These are phyloP conservation scores for Stipa capillata DNA, from an alignment of 176 grass and related monocot species.

Conservation along the genomic window DNA sequence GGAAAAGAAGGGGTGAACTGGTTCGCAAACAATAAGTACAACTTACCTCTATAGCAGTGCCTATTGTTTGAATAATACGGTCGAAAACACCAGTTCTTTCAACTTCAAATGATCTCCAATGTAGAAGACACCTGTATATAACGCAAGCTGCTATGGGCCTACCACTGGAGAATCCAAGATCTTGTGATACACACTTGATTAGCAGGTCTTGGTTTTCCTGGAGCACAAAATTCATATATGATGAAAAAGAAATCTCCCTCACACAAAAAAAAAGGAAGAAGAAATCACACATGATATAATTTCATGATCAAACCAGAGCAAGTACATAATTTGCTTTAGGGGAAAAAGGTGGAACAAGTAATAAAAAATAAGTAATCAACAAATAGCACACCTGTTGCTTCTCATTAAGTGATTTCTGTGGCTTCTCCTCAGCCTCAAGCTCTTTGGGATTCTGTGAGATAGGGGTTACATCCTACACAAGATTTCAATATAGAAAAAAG, in stretches of 20 bases:
- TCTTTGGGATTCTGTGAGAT: conserved; percentile 57
- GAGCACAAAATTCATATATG: conserved; percentile 26
- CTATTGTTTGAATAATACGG: conserved; percentile 89
- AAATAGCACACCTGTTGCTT: conserved; percentile 78
- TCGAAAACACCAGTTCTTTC: conserved; percentile 95
- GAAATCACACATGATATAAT: conserved; percentile 10
- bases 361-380: conserved; percentile 17
- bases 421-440: conserved; percentile 83
- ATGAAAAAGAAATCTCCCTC: not conserved
- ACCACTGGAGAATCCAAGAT: conserved; percentile 81
- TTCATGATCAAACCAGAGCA: conserved; percentile 22
- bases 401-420: conserved; percentile 96
- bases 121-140: conserved; percentile 93
- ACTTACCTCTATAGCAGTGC: conserved; percentile 83
- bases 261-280: too few relatives aligned
- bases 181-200: conserved; percentile 96
- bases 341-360: not conserved
- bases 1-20: not conserved
- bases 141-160: conserved; percentile 91
- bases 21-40: not conserved
- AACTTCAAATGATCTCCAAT: conserved; percentile 99
- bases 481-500: conserved; percentile 29
- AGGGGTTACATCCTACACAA: conserved; percentile 60
- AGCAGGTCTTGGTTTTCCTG: conserved; percentile 97
- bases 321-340: not conserved